Base-by-base conservation (phyloP, 2,329 filamentous ascomycete genomes). In the Simplicillium sp. region DNA sequence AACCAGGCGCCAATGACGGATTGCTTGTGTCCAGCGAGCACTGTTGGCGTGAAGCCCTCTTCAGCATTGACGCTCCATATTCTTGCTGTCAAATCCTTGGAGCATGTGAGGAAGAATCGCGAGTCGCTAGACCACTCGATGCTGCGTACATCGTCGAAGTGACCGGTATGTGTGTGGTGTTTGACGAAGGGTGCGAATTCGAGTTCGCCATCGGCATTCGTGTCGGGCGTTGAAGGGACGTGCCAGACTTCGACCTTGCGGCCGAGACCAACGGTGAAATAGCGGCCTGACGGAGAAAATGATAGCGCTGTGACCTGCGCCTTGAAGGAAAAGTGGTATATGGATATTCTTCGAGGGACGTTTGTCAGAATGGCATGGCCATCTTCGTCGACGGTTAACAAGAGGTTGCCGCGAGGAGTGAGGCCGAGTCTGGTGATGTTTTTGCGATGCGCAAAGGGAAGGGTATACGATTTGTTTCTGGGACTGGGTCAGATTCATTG, bases 81-180 rank as follows among this genome's bases (percentile, higher is more conserved):
- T 57, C 89, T 78, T 32, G 87, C 84, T 1, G 89, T 97, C 61
- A 97, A 64, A 56, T 98, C 92, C 58, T 88, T 96, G 14, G 88
- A 90, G 3, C 90, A 77, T 46, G 83, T 95, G 40, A 98, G 71
- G 60, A 98, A 90, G 69, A 98, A 98, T 18, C 92, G 76, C 11
- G 90, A 96, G 65, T 98, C 94, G 60, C 80, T 84, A 8, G 92
- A 97, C 92, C 94, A 98, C 57, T 94, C 84, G 41, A 98, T 84
- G 58, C 82, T 82, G 47, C 81, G 79, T 11, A 97, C 83, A 13
- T 75, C 76, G 59, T 97, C 92, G 53, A 92, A 94, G 60, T 98
- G 92, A 0, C 86, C 87, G 1, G 80, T 81, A 52, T 94, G 87
- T 39, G 84, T 83, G 49, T 88, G 80, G 64, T 97, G 86, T 49